Base-by-base conservation (phyloP, 129 eudicot species). In the Helianthus annuus region DNA sequence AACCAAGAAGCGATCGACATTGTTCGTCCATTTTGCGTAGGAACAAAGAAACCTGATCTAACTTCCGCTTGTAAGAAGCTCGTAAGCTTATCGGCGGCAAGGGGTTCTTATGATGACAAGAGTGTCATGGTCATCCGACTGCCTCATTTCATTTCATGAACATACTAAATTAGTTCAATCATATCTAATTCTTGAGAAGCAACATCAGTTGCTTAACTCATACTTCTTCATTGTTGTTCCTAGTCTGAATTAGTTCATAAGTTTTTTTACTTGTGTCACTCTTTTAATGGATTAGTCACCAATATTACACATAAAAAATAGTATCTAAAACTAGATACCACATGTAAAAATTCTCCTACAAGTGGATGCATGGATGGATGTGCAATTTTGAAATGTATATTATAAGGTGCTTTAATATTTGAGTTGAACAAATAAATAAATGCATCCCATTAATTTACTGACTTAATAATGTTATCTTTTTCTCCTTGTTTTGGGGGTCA, bases 1-100 rank as follows among this genome's bases (percentile, higher is more conserved):
- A 89, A 87, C 68, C 97, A 89, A 69, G 97, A 89, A 69, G 98
- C 98, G 55, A 84, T 93, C 1, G 96, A 93, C 76, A 45, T 87
- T 29, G 85, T 85, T 27, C 82, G 85, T 2, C 85, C 84, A 13
- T 66, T 82, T 10, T 89, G 85, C 13, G 22, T 69, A n/a, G 87
- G 75, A 48, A 42, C 52, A 24, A 80, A 73, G 13, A 85, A 82
- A 63, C 75, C 72, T 1, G 78, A 87, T 38, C 32, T 77, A 17
- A 38, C 54, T 48, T 71, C 90, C 22, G 95, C 98, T 8, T 83
- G 98, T 77, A 89, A 74, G 70, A 90, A 87, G 84, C 96, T 93
- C 13, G 87, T 82, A 7, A 84, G 84, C 55, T 71, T 93, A 53
- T 85, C 98, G n/a, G 54, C 84, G 10, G 19, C 78, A 12, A 83